Conservation (phyloP, 306 rosid species). For the Sophora flavescens region DNA sequence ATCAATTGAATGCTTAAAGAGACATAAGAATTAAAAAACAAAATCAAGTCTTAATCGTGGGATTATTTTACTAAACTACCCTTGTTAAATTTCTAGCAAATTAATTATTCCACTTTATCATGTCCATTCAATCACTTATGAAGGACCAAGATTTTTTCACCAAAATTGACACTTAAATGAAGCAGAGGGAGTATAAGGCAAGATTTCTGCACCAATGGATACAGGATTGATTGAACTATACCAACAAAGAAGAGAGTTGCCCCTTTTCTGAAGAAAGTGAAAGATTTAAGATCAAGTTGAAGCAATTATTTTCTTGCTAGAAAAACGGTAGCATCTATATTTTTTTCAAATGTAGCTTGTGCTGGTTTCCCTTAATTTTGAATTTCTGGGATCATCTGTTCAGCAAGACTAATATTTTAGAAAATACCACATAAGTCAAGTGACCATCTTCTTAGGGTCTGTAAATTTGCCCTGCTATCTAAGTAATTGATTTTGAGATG, state of each 20-base stretch:
- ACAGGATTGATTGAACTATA: constrained; percentile 1
- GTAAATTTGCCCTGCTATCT: not conserved
- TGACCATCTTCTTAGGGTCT: not conserved
- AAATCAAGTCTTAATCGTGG: too few relatives aligned
- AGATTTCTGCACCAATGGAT: not conserved
- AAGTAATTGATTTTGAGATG: too few relatives aligned
- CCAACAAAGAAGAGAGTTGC: not conserved
- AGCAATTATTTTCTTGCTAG: not conserved
- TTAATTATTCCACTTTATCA: too few relatives aligned
- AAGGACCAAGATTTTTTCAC: too few relatives aligned
- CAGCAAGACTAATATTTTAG: not conserved
- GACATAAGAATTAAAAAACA: too few relatives aligned
- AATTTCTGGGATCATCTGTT: not conserved
- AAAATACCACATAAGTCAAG: not conserved
- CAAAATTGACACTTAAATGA: too few relatives aligned
- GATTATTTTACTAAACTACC: too few relatives aligned
- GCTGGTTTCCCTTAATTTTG: not conserved
- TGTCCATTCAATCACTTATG: too few relatives aligned
- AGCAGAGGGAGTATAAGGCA: too few relatives aligned
- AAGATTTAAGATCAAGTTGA: not conserved
- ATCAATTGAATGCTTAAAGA: not conserved
- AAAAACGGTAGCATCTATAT: not conserved
- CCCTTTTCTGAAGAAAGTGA: not conserved
- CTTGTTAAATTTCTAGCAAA: too few relatives aligned
- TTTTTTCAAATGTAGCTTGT: not conserved